Base-by-base conservation (phyloP, 306 rosid species). In the Quillaja saponaria region DNA sequence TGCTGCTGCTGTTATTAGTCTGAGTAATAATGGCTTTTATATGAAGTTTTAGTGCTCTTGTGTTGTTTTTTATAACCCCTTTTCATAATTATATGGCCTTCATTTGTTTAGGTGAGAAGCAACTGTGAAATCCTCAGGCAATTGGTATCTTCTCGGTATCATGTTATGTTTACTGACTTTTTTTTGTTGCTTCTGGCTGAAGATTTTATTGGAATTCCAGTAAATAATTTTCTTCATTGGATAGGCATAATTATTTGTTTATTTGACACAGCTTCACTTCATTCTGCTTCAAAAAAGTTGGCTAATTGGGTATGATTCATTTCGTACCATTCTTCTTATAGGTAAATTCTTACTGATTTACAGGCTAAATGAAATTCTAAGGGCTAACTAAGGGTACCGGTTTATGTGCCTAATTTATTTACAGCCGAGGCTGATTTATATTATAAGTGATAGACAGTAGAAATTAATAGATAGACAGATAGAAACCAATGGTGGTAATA, bases 81-180 rank as follows among this genome's bases (percentile, higher is more conserved):
- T 1, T 3, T 10, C 8, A 2, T 34, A n/a, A n/a, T n/a, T n/a
- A n/a, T 16, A 2, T 74, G 49, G 48, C 40, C 61, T 66, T 49
- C 41, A 35, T 45, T 58, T 14, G 34, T 40, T 20, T 46, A 92
- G 96, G 96, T 92, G 49, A 88, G 81, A 71, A 73, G 96, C 80
- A 73, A 75, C 48, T 95, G 98, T 58, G 84, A 88, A 75, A 88
- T 92, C 75, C 82, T 88, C 70, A 88, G 96, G 61, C 95, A 92
- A 70, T 95, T 92, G 7, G 84, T 86, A 46, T 85, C 94, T 78
- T 88, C 98, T 57, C 98, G 88, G 94, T n/a, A n/a, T n/a, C n/a
- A n/a, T n/a, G n/a, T 95, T 92, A 84, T 64, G 44, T 25, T 38
- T 3, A 54, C 44, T 55, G 37, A 69, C 31, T 59, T 56, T 13